A percentile compares a stretch with the other conserved stretches of the same genome.
phyloP scores from a whole-genome alignment of 345 rosid species.

The Eucalyptus leucophloia region DNA sequence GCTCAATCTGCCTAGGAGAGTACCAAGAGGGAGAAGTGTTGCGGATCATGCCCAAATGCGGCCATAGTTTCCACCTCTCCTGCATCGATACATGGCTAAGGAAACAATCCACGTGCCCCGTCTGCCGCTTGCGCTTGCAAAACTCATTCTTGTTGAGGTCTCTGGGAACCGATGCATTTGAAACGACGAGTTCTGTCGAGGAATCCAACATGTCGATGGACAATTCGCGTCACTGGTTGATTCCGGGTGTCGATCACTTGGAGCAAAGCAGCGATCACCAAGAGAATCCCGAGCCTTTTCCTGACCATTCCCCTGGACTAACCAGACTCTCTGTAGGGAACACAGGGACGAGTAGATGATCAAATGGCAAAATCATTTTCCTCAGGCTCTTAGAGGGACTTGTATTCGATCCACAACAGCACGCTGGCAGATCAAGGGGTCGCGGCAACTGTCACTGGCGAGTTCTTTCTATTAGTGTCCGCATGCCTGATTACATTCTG shows the following conservation, averaged over 20 bases:
- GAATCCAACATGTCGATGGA: constrained; percentile 8
- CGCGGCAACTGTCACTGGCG: not conserved
- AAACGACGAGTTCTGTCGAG: not conserved
- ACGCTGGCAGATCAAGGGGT: not conserved
- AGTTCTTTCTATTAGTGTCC: not conserved
- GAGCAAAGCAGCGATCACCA: not conserved
- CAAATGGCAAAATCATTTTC: not conserved
- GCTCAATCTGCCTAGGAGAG: constrained; percentile 63
- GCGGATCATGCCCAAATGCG: constrained; percentile 60
- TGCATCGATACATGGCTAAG: constrained; percentile 67
- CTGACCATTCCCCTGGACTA: not conserved
- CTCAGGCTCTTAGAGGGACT: not conserved
- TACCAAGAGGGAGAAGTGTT: constrained; percentile 55
- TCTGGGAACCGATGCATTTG: constrained; percentile 3
- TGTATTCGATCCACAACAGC: not conserved
- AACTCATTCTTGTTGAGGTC: constrained; percentile 15
- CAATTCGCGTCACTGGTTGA: not conserved
- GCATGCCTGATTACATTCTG: not conserved
- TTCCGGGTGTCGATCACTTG: not conserved
- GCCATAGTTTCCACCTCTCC: constrained; percentile 55
- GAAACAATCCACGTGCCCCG: constrained; percentile 60
- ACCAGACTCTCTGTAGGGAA: not conserved
- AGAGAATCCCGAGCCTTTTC: not conserved
- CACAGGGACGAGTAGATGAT: not conserved
- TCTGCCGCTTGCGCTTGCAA: constrained; percentile 43